phyloP scores from a whole-genome alignment of 192 early-diverging fungal genomes.

The Geranomyces variabilis region DNA sequence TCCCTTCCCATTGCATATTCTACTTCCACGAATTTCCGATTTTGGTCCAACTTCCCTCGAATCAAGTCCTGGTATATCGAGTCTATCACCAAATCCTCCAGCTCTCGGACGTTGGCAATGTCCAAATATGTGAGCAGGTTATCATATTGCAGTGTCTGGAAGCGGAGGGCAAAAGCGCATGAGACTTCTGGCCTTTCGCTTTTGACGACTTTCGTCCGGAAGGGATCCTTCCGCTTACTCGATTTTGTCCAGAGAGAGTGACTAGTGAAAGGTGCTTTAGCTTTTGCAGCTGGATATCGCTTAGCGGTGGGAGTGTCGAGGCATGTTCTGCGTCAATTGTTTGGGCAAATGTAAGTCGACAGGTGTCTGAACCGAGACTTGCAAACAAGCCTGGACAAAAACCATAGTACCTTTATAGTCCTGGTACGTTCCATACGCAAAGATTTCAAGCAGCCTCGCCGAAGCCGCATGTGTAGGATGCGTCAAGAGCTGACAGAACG shows the following conservation, averaged over 20 bases:
- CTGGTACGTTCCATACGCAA: conserved; percentile 80
- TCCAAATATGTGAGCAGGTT: conserved; percentile 66
- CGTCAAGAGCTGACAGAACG: conserved; percentile 40
- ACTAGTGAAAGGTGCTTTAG: conserved; percentile 80
- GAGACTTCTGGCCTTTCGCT: too few species aligned
- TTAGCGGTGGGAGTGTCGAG: conserved; percentile 35
- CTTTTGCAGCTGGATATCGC: conserved; percentile 41
- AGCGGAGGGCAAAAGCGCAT: not conserved
- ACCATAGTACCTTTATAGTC: conserved; percentile 68
- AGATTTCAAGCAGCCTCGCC: conserved; percentile 68
- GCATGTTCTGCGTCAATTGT: conserved; percentile 27
- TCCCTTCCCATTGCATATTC: conserved; percentile 85
- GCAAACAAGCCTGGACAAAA: too few species aligned
- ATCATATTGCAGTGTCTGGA: conserved; percentile 72
- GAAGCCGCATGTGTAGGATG: conserved; percentile 33
- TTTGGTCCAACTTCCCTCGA: conserved; percentile 82
- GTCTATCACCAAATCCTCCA: conserved; percentile 88
- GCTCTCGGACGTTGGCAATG: conserved; percentile 76
- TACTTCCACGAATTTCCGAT: conserved; percentile 70
- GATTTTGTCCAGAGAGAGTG: conserved; percentile 63
- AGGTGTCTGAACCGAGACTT: too few species aligned
- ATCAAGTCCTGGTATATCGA: conserved; percentile 80
- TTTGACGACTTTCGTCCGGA: too few species aligned
- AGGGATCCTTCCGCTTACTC: conserved; percentile 44
- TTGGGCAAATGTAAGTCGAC: not conserved